Evolutionary conservation across 208 protist species (phyloP).

Genomic region (Trypanosoma caninum): DNA sequence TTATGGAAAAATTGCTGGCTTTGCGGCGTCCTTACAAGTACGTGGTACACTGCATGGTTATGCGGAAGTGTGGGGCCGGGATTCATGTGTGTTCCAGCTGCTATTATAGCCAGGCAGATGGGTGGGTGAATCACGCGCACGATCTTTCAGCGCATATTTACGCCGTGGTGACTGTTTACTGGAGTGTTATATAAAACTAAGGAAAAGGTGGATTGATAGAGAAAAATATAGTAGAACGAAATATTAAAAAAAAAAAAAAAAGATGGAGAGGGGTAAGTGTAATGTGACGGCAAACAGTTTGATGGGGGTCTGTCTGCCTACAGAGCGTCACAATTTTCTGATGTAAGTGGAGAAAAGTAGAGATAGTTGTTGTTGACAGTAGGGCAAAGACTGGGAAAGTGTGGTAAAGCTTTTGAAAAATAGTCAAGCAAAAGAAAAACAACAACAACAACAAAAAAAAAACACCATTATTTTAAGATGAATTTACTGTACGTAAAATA

Average conservation of each 20-base stretch:
- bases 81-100: constrained; percentile 85
- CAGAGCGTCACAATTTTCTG: not conserved
- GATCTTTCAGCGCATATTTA: constrained; percentile 84
- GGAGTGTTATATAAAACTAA: constrained; percentile 63
- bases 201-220: not conserved
- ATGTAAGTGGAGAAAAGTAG: not conserved
- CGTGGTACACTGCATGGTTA: constrained; percentile 76
- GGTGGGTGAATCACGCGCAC: constrained; percentile 81
- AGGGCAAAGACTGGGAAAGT: no score
- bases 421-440: not conserved
- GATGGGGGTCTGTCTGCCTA: no score
- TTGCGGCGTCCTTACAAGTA: constrained; percentile 86
- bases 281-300: not conserved
- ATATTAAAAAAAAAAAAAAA: not conserved
- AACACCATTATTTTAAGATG: not conserved
- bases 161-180: constrained; percentile 82
- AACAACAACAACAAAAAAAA: not conserved
- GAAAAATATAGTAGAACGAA: not conserved
- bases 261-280: not conserved
- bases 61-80: constrained; percentile 80
- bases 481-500: no score
- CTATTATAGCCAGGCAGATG: constrained; percentile 75
- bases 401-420: no score
- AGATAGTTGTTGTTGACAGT: no score
- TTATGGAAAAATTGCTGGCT: constrained; percentile 72